Conservation (phyloP, 2,329 filamentous ascomycete species). For the Ascochyta koolunga region DNA sequence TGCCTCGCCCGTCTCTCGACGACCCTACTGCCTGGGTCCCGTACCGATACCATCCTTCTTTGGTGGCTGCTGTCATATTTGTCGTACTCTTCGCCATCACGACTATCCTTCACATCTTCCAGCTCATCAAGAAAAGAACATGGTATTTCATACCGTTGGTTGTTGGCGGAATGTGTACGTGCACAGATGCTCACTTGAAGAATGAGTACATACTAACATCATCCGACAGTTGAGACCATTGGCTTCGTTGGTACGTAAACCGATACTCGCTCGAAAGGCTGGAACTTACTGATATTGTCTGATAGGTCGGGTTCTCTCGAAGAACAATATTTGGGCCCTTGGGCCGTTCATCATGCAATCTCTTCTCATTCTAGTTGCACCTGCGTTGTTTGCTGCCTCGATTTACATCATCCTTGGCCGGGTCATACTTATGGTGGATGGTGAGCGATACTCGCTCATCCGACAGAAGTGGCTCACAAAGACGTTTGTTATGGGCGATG, state of each 20-base stretch:
- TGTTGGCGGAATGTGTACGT: slow-evolving; percentile 57
- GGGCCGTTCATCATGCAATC: slow-evolving; percentile 13
- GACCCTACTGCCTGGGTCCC: slow-evolving; percentile 15
- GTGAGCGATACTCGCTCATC: slow-evolving; percentile 49
- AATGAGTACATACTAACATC: neutral
- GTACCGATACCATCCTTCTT: slow-evolving; percentile 52
- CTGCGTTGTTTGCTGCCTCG: slow-evolving; percentile 55
- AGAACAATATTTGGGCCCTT: slow-evolving; percentile 11
- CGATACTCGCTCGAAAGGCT: neutral
- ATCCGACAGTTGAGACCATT: slow-evolving; percentile 52
- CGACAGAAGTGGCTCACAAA: slow-evolving; percentile 50
- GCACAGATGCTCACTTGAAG: slow-evolving; percentile 1
- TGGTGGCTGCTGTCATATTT: slow-evolving; percentile 56
- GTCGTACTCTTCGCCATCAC: slow-evolving; percentile 53
- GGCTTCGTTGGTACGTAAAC: slow-evolving; percentile 53
- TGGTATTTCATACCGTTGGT: slow-evolving; percentile 61
- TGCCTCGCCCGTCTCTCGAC: slow-evolving; percentile 20
- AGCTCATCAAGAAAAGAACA: slow-evolving; percentile 50
- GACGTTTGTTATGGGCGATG: slow-evolving; percentile 54
- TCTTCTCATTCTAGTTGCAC: slow-evolving; percentile 52
- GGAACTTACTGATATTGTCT: neutral
- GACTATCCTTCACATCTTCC: slow-evolving; percentile 51
- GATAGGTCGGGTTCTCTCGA: slow-evolving; percentile 3
- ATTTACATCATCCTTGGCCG: slow-evolving; percentile 59
- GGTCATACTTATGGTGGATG: slow-evolving; percentile 49